These are phyloP conservation scores for Roridomyces roridus DNA, from an alignment of 768 basidiomycete species.

Conservation along the genomic window DNA sequence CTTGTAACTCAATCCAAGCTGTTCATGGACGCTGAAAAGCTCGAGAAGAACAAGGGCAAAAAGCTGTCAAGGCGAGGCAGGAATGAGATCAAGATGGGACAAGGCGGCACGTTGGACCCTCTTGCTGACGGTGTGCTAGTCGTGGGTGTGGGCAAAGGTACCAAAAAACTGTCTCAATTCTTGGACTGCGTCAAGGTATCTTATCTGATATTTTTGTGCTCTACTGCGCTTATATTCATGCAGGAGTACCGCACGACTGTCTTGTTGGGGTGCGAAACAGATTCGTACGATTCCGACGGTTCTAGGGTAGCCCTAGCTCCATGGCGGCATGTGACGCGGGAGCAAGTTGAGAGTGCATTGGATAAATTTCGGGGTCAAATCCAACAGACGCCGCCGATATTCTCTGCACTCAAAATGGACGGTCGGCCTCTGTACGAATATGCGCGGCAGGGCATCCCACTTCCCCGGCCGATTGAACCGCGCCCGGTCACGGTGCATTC, in stretches of 20 bases:
- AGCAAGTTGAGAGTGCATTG: conserved; percentile 72
- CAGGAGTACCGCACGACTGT: conserved; percentile 94
- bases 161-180: conserved; percentile 84
- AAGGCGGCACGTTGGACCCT: conserved; percentile 96
- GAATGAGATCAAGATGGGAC: conserved; percentile 79
- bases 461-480: conserved; percentile 93
- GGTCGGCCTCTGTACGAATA: conserved; percentile 96
- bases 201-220: too few relatives aligned
- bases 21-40: conserved; percentile 71
- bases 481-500: conserved; percentile 84
- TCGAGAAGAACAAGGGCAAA: conserved; percentile 57
- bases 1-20: conserved; percentile 79
- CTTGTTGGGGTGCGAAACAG: conserved; percentile 92
- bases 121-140: conserved; percentile 96
- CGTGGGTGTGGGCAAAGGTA: conserved; percentile 87
- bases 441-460: conserved; percentile 86
- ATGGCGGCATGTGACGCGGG: conserved; percentile 85
- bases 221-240: conserved; percentile 12
- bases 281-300: conserved; percentile 93
- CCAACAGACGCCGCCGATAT: conserved; percentile 91
- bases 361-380: conserved; percentile 86
- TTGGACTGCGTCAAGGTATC: conserved; percentile 93
- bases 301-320: conserved; percentile 76
- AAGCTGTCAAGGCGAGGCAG: conserved; percentile 46
- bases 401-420: conserved; percentile 98